phyloP scores from a whole-genome alignment of 1,284 basidiomycete species.

The Singerocomus inundabilis region DNA sequence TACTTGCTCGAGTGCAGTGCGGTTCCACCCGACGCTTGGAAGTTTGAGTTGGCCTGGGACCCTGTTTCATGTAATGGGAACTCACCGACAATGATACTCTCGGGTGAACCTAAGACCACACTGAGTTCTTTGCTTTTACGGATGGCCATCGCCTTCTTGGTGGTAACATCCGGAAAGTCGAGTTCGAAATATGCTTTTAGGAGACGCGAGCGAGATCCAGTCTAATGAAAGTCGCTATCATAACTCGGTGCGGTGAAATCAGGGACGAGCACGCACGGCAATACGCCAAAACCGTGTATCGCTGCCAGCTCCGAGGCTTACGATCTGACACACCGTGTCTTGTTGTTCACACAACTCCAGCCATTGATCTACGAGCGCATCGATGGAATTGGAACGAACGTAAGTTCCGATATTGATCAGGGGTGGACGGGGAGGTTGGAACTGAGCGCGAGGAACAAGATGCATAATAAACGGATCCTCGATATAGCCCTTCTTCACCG shows the following conservation, averaged over 20 bases:
- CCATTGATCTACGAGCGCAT: slow-evolving; percentile 76
- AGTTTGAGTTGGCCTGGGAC: slow-evolving; percentile 6
- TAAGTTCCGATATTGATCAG: slow-evolving; percentile 96
- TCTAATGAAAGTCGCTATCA: slow-evolving; percentile 40
- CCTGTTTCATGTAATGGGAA: background rate
- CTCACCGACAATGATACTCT: slow-evolving; percentile 45
- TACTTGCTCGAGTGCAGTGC: slow-evolving; percentile 66
- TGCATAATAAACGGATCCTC: slow-evolving; percentile 66
- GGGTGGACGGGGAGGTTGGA: slow-evolving; percentile 70
- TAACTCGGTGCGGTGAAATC: background rate
- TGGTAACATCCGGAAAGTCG: slow-evolving; percentile 86
- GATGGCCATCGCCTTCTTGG: slow-evolving; percentile 82
- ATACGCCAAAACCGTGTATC: slow-evolving; percentile 79
- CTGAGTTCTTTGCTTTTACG: slow-evolving; percentile 65
- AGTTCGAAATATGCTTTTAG: slow-evolving; percentile 78
- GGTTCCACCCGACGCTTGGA: slow-evolving; percentile 66
- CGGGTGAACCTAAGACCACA: slow-evolving; percentile 48
- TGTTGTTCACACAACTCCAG: slow-evolving; percentile 37
- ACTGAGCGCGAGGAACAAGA: slow-evolving; percentile 63
- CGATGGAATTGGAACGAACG: slow-evolving; percentile 80
- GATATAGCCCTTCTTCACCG: slow-evolving; percentile 74
- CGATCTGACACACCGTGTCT: slow-evolving; percentile 24
- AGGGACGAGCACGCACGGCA: slow-evolving; percentile 52
- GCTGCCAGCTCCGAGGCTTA: slow-evolving; percentile 29
- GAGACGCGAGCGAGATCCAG: slow-evolving; percentile 46